Evolutionary conservation across 2,329 filamentous ascomycete genomes (phyloP), one percentile per base, ranked within the genome.

Genomic region (Thelonectria olida): DNA sequence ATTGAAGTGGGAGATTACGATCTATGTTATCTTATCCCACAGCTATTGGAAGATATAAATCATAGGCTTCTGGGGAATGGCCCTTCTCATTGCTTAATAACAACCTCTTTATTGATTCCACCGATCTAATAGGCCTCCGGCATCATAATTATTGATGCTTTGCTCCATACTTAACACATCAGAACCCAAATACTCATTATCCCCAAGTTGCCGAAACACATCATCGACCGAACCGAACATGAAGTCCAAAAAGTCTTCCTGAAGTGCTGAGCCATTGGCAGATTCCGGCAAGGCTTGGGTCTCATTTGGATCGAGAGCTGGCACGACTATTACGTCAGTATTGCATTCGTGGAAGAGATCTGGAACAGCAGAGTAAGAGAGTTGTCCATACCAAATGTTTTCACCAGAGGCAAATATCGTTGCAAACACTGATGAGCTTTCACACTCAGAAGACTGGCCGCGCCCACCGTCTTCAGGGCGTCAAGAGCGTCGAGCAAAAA

Each of bases 341-440:
- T 19, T 31, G 5, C 7, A 20, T 10, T 2, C 2, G 23, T 6
- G 3, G 13, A 38, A 38, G 8, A 19, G 17, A 25, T 1, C 8
- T 34, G n/a, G 8, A 23, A 39, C 15, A 19, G 36, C 12, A 31
- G n/a, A 12, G 13, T 8, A 17, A 13, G 5, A 15, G 9, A 4
- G 9, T 1, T 20, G 4, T 19, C 22, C 54, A 31, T 52, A 67
- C 67, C 57, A 28, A 58, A 49, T 6, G 25, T 62, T 44, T 64
- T 67, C 2, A 66, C 47, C 39, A 64, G 36, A 12, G 62, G 55
- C 6, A 68, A 31, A 42, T 70, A 63, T 5, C 63, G 62, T n/a
- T 61, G 54, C 22, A 71, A 34, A 45, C 67, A 70, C 4, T 66
- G 66, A 39, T 70, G 64, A 3, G 67, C 67, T 42, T 71, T 71